A percentile compares a stretch with the other conserved stretches of the same genome.
Conservation (phyloP, 495 filamentous ascomycete species). For the Talaromyces ruber region DNA sequence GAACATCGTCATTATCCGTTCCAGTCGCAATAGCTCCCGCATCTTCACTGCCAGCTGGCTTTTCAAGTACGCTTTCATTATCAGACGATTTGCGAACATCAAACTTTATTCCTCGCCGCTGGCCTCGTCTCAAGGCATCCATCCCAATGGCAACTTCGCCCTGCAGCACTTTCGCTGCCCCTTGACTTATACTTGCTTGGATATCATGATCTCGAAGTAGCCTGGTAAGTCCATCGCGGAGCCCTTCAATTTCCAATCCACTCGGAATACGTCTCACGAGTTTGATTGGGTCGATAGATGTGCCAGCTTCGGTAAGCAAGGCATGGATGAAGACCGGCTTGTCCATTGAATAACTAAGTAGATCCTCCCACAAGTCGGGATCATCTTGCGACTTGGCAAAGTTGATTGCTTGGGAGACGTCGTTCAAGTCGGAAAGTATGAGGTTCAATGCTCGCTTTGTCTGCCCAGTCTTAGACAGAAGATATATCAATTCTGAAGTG, state of each 20-base stretch:
- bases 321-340: constrained; percentile 91
- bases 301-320: constrained; percentile 87
- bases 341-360: constrained; percentile 93
- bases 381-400: constrained; percentile 93
- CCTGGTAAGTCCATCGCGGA: constrained; percentile 72
- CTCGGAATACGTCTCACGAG: constrained; percentile 86
- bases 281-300: constrained; percentile 80
- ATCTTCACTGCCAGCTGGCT: constrained; percentile 10
- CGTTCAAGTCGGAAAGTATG: constrained; percentile 79
- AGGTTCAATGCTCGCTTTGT: constrained; percentile 82
- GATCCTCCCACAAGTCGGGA: constrained; percentile 85
- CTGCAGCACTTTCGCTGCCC: constrained; percentile 76
- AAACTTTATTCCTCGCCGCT: constrained; percentile 79
- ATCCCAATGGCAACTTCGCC: constrained; percentile 82
- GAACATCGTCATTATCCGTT: constrained; percentile 28
- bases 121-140: constrained; percentile 65
- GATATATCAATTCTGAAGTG: constrained; percentile 84
- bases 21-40: constrained; percentile 19
- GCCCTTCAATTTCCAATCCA: constrained; percentile 81
- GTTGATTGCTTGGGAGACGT: constrained; percentile 83
- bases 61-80: constrained; percentile 3
- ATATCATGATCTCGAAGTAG: constrained; percentile 92
- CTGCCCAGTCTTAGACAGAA: constrained; percentile 89
- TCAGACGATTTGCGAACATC: constrained; percentile 40
- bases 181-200: constrained; percentile 80